A percentile compares a stretch with the other conserved stretches of the same genome.
phyloP scores from a whole-genome alignment of 257 asterid species.

The Solanum dulcamara region DNA sequence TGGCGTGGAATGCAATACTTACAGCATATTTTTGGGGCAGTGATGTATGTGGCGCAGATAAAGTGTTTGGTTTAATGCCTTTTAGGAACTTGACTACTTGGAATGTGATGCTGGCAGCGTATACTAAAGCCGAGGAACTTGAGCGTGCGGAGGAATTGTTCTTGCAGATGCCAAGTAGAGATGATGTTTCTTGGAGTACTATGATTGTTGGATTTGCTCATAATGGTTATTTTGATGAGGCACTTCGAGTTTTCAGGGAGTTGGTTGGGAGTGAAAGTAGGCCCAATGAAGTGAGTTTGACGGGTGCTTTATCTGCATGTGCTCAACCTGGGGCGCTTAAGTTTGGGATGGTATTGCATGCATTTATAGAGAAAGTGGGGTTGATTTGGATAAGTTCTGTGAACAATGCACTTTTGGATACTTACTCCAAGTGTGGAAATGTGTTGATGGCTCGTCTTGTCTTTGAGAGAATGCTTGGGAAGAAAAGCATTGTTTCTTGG shows the following conservation, averaged over 20 bases:
- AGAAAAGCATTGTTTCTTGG: conserved; percentile 48
- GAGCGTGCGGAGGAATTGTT: conserved; percentile 39
- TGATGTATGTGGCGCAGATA: conserved; percentile 41
- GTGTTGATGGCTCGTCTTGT: conserved; percentile 56
- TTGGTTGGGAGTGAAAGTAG: conserved; percentile 36
- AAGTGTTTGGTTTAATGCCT: conserved; percentile 42
- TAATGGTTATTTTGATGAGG: conserved; percentile 40
- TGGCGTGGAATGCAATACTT: conserved; percentile 75
- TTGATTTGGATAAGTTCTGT: conserved; percentile 49
- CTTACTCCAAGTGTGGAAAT: conserved; percentile 69
- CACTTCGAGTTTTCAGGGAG: conserved; percentile 43
- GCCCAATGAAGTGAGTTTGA: conserved; percentile 68
- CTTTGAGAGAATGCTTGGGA: conserved; percentile 50
- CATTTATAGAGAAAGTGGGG: conserved; percentile 56
- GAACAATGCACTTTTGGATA: conserved; percentile 64
- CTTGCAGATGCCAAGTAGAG: conserved; percentile 38
- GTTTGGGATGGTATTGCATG: conserved; percentile 50
- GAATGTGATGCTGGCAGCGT: conserved; percentile 81
- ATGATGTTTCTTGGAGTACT: conserved; percentile 80
- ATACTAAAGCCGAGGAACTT: conserved; percentile 48
- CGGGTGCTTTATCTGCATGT: conserved; percentile 70
- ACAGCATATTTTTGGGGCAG: conserved; percentile 57
- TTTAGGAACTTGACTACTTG: conserved; percentile 42
- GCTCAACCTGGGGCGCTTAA: conserved; percentile 65
- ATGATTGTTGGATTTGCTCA: conserved; percentile 53